Conservation (phyloP, 2,329 filamentous ascomycete species). For the Cytospora chrysosperma region DNA sequence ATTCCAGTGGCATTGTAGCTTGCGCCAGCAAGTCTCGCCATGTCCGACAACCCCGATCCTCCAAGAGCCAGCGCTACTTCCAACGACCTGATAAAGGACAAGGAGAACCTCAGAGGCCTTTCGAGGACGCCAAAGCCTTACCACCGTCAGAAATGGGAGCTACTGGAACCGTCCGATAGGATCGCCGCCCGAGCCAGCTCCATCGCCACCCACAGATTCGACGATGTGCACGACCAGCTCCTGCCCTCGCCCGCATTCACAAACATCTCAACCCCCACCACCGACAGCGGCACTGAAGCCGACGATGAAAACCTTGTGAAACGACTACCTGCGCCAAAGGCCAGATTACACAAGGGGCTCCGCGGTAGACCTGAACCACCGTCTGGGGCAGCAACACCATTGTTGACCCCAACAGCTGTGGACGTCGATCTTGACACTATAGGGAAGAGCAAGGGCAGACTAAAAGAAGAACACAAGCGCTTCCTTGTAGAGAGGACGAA, state of each 20-base stretch:
- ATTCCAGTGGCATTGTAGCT: slow-evolving; percentile 17
- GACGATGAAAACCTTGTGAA: slow-evolving; percentile 91
- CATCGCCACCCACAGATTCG: slow-evolving; percentile 24
- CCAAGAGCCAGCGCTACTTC: slow-evolving; percentile 32
- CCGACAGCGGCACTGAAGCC: slow-evolving; percentile 91
- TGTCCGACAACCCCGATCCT: slow-evolving; percentile 46
- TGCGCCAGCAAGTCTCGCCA: slow-evolving; percentile 38
- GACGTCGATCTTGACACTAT: slow-evolving; percentile 41
- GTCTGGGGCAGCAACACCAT: slow-evolving; percentile 56
- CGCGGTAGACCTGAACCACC: slow-evolving; percentile 57
- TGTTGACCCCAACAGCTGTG: slow-evolving; percentile 47
- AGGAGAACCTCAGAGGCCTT: slow-evolving; percentile 46
- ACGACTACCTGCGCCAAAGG: slow-evolving; percentile 77
- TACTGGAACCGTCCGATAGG: slow-evolving; percentile 44
- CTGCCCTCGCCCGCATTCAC: slow-evolving; percentile 36
- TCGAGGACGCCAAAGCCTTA: slow-evolving; percentile 69
- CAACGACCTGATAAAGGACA: slow-evolving; percentile 34
- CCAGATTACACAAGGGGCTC: slow-evolving; percentile 73
- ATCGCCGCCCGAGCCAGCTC: slow-evolving; percentile 28
- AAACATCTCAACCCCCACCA: slow-evolving; percentile 61
- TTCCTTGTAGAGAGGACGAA: slow-evolving; percentile 36
- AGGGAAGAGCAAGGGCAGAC: slow-evolving; percentile 25
- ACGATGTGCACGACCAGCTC: slow-evolving; percentile 27
- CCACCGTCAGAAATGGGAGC: slow-evolving; percentile 56
- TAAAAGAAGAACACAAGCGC: slow-evolving; percentile 18